Percentiles rank a stretch among this genome's conserved stretches.
These are phyloP conservation scores for Litchi chinensis DNA, from an alignment of 345 rosid species.

Conservation along the genomic window DNA sequence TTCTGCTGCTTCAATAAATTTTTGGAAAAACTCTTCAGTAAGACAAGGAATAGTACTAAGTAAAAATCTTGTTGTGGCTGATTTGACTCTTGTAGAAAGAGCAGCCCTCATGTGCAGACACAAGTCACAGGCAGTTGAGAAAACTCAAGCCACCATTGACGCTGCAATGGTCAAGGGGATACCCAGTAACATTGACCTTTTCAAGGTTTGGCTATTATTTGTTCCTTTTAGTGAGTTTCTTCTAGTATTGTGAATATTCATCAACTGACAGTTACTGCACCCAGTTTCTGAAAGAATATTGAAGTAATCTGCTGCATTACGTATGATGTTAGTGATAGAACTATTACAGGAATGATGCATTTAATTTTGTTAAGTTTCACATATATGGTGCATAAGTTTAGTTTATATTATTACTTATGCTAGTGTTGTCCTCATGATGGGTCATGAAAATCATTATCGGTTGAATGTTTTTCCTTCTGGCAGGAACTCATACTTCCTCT, in stretches of 20 bases:
- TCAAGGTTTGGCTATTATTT: constrained; percentile 56
- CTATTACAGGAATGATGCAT: no score
- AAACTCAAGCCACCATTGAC: constrained; percentile 93
- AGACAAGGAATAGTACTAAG: constrained; percentile 71
- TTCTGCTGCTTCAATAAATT: constrained; percentile 65
- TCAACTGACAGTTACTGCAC: neutral
- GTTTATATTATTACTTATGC: constrained; percentile 1
- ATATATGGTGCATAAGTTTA: neutral
- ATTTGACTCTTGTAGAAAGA: constrained; percentile 68
- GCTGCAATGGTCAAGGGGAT: constrained; percentile 94
- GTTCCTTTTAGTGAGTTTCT: constrained; percentile 6
- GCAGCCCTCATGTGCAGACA: constrained; percentile 69
- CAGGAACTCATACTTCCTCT: constrained; percentile 92
- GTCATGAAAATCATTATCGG: neutral
- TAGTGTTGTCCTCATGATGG: neutral
- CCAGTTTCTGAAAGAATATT: neutral
- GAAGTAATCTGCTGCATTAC: neutral
- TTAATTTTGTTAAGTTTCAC: neutral
- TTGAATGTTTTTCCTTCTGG: constrained; percentile 22
- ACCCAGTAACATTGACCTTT: constrained; percentile 92
- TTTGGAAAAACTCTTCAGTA: constrained; percentile 69
- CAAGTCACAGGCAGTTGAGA: constrained; percentile 69
- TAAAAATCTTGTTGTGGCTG: constrained; percentile 84
- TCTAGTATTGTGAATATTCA: neutral
- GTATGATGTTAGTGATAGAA: neutral